Conservation (phyloP, 129 eudicot species). For the Tagetes erecta region DNA sequence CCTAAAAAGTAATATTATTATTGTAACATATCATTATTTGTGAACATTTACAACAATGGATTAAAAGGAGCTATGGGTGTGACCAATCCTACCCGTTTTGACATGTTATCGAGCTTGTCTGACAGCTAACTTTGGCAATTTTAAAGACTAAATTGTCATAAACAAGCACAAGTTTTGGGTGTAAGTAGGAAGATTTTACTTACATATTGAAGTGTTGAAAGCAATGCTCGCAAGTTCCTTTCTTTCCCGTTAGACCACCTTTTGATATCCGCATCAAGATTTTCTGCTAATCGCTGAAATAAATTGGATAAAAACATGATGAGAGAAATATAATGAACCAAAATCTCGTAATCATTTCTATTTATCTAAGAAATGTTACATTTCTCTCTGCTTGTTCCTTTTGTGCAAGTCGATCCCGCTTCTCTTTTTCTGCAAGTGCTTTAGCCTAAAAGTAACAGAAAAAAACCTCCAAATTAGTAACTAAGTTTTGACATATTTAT, state of each 20-base stretch:
- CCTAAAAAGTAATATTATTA: neutral
- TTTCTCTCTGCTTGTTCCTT: constrained; percentile 95
- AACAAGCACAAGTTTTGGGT: neutral
- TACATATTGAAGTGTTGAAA: constrained; percentile 97
- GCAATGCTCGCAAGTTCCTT: constrained; percentile 89
- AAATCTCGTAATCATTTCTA: constrained; percentile 8
- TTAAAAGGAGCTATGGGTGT: neutral
- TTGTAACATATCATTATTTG: neutral
- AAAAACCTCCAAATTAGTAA: constrained; percentile 26
- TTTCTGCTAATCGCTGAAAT: constrained; percentile 75
- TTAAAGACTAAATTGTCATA: neutral
- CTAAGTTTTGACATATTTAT: neutral
- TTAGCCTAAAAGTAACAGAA: constrained; percentile 67
- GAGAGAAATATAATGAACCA: constrained; percentile 5
- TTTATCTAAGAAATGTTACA: constrained; percentile 40
- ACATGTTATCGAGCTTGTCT: neutral
- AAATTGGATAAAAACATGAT: constrained; percentile 21
- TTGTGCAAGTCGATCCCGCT: constrained; percentile 80
- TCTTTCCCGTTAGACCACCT: constrained; percentile 96
- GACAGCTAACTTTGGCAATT: neutral
- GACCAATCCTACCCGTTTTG: constrained; percentile 3
- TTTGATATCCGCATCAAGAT: constrained; percentile 89
- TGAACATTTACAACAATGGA: neutral
- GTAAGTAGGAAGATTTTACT: constrained; percentile 28
- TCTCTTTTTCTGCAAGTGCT: constrained; percentile 95